phyloP scores from a whole-genome alignment of 1,284 basidiomycete genomes.

The Marasmius sp. region DNA sequence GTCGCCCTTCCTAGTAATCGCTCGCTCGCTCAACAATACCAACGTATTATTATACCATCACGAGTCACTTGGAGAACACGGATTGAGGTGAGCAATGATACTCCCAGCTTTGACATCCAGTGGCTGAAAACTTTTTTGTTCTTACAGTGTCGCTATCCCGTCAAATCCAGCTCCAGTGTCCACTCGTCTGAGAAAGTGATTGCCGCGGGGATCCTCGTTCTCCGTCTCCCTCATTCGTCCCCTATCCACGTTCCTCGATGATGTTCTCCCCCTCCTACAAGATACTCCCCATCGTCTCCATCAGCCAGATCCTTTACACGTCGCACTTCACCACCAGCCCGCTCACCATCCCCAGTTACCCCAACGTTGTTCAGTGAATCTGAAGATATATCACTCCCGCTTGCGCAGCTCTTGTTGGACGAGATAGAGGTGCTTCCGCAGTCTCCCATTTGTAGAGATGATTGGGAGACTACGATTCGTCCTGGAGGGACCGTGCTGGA shows the following conservation, averaged over 20 bases:
- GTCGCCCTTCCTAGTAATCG: no score
- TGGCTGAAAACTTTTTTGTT: no score
- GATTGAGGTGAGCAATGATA: no score
- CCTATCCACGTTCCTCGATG: slow-evolving; percentile 80
- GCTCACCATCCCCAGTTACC: slow-evolving; percentile 26
- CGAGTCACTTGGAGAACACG: no score
- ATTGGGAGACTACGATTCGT: slow-evolving; percentile 44
- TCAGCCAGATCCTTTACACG: slow-evolving; percentile 71
- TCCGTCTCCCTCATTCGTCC: slow-evolving; percentile 90
- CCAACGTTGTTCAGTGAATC: slow-evolving; percentile 40
- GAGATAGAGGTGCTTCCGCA: slow-evolving; percentile 66
- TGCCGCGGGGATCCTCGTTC: no score
- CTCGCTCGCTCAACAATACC: no score
- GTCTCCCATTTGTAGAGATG: slow-evolving; percentile 67
- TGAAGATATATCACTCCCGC: slow-evolving; percentile 69
- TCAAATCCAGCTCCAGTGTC: no score
- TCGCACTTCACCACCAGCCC: slow-evolving; percentile 67
- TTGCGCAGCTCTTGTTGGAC: slow-evolving; percentile 73
- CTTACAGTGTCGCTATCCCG: no score
- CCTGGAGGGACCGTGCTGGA: slow-evolving; percentile 45
- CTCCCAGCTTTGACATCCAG: no score
- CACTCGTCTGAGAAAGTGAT: no score
- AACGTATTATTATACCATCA: no score
- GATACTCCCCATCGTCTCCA: slow-evolving; percentile 73
- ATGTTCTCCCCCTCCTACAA: slow-evolving; percentile 70